Conservation (phyloP, 345 rosid genomes). For the Eucalyptus rudis region DNA sequence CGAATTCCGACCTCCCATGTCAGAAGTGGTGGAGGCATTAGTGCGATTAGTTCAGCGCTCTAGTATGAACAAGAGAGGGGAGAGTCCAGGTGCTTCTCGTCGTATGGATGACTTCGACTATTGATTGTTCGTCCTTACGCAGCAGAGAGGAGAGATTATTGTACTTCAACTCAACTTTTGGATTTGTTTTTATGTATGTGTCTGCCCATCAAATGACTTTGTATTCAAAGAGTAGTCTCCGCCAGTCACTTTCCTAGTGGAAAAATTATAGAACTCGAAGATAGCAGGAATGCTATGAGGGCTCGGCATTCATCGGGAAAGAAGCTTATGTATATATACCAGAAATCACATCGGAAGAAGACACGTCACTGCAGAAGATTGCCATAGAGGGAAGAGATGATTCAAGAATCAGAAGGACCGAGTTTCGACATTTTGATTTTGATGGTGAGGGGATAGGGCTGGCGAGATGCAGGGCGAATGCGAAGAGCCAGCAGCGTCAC, state of each 20-base stretch:
- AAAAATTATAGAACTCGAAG: not conserved
- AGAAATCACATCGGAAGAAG: not conserved
- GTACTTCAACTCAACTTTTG: not conserved
- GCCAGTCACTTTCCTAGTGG: not conserved
- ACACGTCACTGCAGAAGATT: not conserved
- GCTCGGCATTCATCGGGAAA: not conserved
- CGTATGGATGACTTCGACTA: constrained; percentile 34
- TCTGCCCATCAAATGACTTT: not conserved
- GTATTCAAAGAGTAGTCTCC: not conserved
- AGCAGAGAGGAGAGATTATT: not conserved
- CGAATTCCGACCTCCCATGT: constrained; percentile 68
- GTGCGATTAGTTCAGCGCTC: constrained; percentile 54
- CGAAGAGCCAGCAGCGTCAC: not conserved
- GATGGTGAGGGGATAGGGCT: not conserved
- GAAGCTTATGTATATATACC: not conserved
- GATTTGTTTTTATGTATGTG: not conserved
- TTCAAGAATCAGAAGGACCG: not conserved
- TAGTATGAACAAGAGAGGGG: constrained; percentile 37
- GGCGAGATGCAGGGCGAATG: not conserved
- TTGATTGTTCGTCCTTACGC: not conserved
- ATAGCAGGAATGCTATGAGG: not conserved
- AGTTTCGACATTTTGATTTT: not conserved
- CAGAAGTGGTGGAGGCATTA: constrained; percentile 79
- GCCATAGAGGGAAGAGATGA: not conserved
- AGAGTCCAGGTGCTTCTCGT: constrained; percentile 31